Base-by-base conservation (phyloP, 768 basidiomycete species). In the Hypholoma fasciculare region DNA sequence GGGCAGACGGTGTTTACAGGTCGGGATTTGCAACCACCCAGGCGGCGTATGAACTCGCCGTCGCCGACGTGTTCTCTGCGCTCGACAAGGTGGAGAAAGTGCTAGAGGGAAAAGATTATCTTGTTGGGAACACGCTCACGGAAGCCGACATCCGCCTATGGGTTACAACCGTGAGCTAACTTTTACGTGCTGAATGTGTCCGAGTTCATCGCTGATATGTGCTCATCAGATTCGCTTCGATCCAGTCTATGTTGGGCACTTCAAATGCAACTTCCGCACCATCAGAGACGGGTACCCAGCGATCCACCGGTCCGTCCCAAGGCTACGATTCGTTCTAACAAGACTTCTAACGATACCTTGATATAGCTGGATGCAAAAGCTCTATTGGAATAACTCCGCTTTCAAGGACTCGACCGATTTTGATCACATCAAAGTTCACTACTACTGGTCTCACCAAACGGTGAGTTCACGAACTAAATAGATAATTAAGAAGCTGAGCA, bases 381-480 rank as follows among this genome's bases (percentile, higher is more conserved):
- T 98, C 17, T 98, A 99, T 79, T 98, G 94, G 95, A 90, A 88
- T 60, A 78, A 88, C 64, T 74, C 87, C 0, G 93, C 94, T 4
- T 98, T 99, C 85, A 86, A 87, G 71, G 82, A 85, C 6, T 86
- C 88, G 16, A 96, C 95, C 39, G 79, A 95, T 68, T 98, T 98
- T 68, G 84, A 91, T 14, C 96, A 97, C 72, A 91, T 92, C 77
- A 90, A 90, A 74, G 83, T 80, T 1, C 82, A 85, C 65, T 90
- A 90, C 65, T 90, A 84, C 62, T 88, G 86, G 85, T 84, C 83
- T 39, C 85, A 85, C 58, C 38, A 74, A 1, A 56, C 67, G 57
- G 83, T 85, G 58, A 23, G 68, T 68, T 56, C 14, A n/a, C 39
- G 30, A 49, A 16, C 48, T 61, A 9, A 50, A 38, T 49, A 40